phyloP scores from a whole-genome alignment of 192 early-diverging fungal species.

The Gonapodya prolifera region DNA sequence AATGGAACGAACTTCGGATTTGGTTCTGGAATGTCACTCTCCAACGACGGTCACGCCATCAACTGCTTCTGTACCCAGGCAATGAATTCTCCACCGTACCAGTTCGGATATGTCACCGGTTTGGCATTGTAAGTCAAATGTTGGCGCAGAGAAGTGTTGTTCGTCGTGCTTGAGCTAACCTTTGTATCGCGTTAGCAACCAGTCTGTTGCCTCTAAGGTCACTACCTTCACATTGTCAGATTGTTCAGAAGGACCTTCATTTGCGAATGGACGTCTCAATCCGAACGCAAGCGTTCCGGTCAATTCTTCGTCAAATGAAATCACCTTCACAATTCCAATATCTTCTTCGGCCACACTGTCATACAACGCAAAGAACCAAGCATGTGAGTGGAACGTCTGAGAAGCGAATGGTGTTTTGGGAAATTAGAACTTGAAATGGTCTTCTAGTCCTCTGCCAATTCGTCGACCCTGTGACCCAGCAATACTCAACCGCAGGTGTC shows the following conservation, averaged over 20 bases:
- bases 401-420: too few species aligned
- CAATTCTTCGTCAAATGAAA: neutral
- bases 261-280: neutral
- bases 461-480: neutral
- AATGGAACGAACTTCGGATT: neutral
- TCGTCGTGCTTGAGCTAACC: neutral
- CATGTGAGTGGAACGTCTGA: neutral
- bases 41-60: neutral
- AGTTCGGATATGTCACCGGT: neutral
- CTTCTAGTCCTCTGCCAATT: neutral
- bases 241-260: neutral
- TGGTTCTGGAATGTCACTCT: neutral
- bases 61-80: neutral
- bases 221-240: neutral
- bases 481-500: neutral
- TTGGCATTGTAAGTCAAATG: neutral
- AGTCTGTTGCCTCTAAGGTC: neutral
- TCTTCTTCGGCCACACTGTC: neutral
- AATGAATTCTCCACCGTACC: neutral
- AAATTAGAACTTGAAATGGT: too few species aligned
- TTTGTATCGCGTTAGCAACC: neutral
- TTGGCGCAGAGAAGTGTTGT: neutral
- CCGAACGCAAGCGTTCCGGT: neutral
- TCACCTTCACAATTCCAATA: neutral
- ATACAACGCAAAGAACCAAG: neutral